Base-by-base conservation (phyloP, 257 asterid species). In the Solanum commersonii region DNA sequence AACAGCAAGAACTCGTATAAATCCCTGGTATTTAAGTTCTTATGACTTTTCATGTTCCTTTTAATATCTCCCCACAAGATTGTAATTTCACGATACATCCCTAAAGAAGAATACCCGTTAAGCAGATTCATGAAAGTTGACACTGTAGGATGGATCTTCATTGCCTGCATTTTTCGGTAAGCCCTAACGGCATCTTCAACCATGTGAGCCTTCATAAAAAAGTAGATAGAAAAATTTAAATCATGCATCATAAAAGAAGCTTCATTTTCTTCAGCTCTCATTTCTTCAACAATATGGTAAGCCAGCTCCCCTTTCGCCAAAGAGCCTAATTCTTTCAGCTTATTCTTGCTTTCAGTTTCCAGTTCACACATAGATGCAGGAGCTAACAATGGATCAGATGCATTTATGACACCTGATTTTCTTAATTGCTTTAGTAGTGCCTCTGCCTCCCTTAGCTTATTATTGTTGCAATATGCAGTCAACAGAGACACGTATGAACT, bases 201-300 rank as follows among this genome's bases (percentile, higher is more conserved):
- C 99, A 97, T 96, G 88, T 91, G 92, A 82, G 98, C 98, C 92
- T 92, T 96, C 84, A 94, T 88, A 90, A 96, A 97, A 92, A 93
- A 95, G 94, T 92, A 94, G 85, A 95, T 92, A 27, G 98, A 95
- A 27, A 97, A 93, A 89, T 95, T 95, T 10, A 92, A 89, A 89
- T 93, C 94, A 44, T 90, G 91, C 70, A 94, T 90, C 74, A 76
- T 52, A 87, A 85, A 37, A 29, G 90, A 79, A 84, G 37, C 85
- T 63, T 63, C 81, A 52, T 91, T 86, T 68, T 84, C 94, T 46
- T 90, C 94, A 85, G 91, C 91, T 78, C 90, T 90, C 91, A 91
- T 89, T 84, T 87, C 92, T 38, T 71, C 92, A 84, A 90, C 46
- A 20, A 96, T 90, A 34, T 90, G 92, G 67, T 91, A 88, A 22